These are phyloP conservation scores for Phalaenopsis equestris DNA, from an alignment of 106 monocot species.

Conservation along the genomic window DNA sequence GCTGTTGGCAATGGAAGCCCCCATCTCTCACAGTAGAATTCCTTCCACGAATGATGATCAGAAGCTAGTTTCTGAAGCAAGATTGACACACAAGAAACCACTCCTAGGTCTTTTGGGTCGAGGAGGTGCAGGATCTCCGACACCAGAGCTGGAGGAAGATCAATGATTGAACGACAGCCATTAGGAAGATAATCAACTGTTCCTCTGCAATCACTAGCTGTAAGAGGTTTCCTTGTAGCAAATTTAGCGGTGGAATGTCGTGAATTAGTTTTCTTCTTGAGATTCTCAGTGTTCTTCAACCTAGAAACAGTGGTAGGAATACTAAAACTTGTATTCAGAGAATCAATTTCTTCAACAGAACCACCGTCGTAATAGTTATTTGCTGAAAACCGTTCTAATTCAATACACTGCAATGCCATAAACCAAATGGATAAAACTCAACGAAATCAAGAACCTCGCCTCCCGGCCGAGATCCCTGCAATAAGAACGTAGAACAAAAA, in stretches of 20 bases:
- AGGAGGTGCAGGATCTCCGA: conserved; percentile 63
- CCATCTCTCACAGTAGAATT: conserved; percentile 71
- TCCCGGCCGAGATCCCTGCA: not conserved
- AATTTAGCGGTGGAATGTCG: not conserved
- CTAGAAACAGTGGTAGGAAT: not conserved
- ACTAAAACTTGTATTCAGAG: not conserved
- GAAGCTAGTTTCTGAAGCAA: conserved; percentile 49
- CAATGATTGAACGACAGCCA: conserved; percentile 38
- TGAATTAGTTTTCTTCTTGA: not conserved
- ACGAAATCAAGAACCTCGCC: not conserved
- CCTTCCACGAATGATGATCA: conserved; percentile 59
- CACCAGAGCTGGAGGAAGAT: conserved; percentile 57
- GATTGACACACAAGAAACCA: conserved; percentile 70
- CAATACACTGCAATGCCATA: conserved; percentile 55
- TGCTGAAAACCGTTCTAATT: conserved; percentile 11
- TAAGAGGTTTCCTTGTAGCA: conserved; percentile 6
- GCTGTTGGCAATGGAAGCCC: conserved; percentile 29
- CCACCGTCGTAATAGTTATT: conserved; percentile 2
- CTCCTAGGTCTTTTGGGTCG: conserved; percentile 69
- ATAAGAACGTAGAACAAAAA: not conserved
- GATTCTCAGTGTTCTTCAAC: not conserved
- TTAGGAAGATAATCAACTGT: conserved; percentile 15
- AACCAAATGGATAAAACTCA: conserved; percentile 6
- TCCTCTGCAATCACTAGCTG: not conserved
- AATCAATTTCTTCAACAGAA: conserved; percentile 13